Base-by-base conservation (phyloP, 208 protist species). In the Leishmania lainsoni region DNA sequence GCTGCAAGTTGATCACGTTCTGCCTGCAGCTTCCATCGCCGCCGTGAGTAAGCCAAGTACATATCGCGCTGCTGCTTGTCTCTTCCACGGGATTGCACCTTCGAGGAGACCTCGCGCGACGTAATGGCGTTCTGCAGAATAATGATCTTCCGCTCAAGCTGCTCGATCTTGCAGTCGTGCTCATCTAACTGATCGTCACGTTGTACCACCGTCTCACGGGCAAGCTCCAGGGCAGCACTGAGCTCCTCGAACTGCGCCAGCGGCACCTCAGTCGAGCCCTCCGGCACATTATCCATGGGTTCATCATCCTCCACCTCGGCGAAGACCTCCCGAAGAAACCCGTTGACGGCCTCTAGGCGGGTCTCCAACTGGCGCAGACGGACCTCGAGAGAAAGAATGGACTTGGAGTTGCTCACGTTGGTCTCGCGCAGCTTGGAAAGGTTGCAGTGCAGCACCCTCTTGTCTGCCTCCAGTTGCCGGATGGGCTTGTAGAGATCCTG, bases 321-420 rank as follows among this genome's bases (percentile, higher is more conserved):
- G 76, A 97, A 97, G 2, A 94, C 90, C 83, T 94, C 89, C 74
- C 91, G 83, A 35, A 97, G 86, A 69, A 95, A 97, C 17, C 88
- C 82, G 74, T 96, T 93, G 29, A 93, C 87, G 26, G 91, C 88
- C 63, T 92, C 91, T 45, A 97, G 84, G 26, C 89, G 88, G 5
- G 91, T 90, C 80, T 95, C 92, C 65, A 97, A 84, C 76, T 95
- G 88, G 39, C 90, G 83, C 66, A 97, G 80, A 59, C 91, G 92
- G 9, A 93, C 89, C 75, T 96, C 92, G 68, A 95, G 86, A 2
- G 94, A 91, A 54, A 94, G 79, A 61, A 97, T 91, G 9, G 94
- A 95, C 75, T 93, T 95, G 72, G 88, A 91, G 86, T 93, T 96
- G 56, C 74, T 88, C 52, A 85, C 89, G 56, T 85, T 94, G 1